These are phyloP conservation scores for Coffea canephora DNA, from an alignment of 257 asterid genomes.

Conservation along the genomic window DNA sequence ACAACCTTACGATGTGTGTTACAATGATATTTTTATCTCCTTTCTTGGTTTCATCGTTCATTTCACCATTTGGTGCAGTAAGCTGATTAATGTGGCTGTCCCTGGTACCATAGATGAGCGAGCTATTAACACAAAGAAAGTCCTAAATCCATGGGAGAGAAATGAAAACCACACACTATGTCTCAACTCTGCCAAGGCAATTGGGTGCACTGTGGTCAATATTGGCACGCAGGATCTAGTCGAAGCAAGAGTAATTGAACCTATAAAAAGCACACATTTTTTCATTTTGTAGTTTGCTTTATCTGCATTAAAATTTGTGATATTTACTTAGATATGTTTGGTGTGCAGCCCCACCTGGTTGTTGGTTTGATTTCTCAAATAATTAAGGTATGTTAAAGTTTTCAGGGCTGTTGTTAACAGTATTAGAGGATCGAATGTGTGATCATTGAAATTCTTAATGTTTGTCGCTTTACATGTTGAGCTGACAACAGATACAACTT, in stretches of 20 bases:
- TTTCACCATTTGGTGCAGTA: constrained; percentile 49
- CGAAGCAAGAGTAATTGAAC: constrained; percentile 73
- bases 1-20: neutral
- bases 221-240: constrained; percentile 93
- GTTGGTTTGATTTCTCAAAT: constrained; percentile 92
- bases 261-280: neutral
- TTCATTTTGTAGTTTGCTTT: neutral
- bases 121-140: constrained; percentile 79
- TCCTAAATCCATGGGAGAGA: constrained; percentile 89
- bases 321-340: constrained; percentile 12
- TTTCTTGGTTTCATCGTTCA: neutral
- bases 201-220: constrained; percentile 96
- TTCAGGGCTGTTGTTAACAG: neutral
- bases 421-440: neutral
- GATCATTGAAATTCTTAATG: constrained; percentile 5
- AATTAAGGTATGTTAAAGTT: constrained; percentile 57
- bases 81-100: constrained; percentile 93
- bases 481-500: constrained; percentile 69
- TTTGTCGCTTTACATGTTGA: constrained; percentile 10
- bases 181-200: constrained; percentile 96
- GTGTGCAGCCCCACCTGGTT: constrained; percentile 79
- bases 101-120: constrained; percentile 96
- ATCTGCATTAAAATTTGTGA: neutral
- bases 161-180: constrained; percentile 90
- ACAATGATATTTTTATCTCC: neutral